A percentile compares a stretch with the other conserved stretches of the same genome.
Evolutionary conservation across 1,139 yeast genomes (phyloP).

Genomic region (Candida neerlandica): DNA sequence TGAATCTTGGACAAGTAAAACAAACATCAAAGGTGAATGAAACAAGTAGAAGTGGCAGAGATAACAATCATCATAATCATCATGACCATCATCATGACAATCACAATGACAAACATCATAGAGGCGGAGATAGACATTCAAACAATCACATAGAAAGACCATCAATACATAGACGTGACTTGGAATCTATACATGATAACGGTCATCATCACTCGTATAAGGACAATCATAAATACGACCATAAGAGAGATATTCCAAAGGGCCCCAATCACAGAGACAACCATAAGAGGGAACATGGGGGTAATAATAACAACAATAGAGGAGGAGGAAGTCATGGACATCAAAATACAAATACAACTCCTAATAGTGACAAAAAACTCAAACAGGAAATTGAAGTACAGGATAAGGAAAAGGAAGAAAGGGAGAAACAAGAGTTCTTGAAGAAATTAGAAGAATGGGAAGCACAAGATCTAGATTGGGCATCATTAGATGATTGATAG

Average conservation of each 20-base stretch:
- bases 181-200: too few species aligned
- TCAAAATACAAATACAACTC: slow-evolving; percentile 4
- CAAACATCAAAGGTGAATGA: not conserved
- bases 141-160: too few species aligned
- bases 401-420: slow-evolving; percentile 23
- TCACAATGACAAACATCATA: too few species aligned
- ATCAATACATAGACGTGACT: too few species aligned
- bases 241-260: too few species aligned
- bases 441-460: slow-evolving; percentile 33
- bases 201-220: too few species aligned
- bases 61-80: not conserved
- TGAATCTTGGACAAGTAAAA: slow-evolving; percentile 2
- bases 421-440: slow-evolving; percentile 30
- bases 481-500: slow-evolving; percentile 21
- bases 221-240: too few species aligned
- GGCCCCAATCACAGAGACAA: too few species aligned
- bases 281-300: not conserved
- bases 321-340: not conserved
- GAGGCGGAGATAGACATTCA: not conserved
- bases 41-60: not conserved
- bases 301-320: too few species aligned
- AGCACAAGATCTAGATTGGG: slow-evolving; percentile 36
- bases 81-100: too few species aligned
- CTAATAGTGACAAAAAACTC: slow-evolving; percentile 12
- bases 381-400: slow-evolving; percentile 15